Base-by-base conservation (phyloP, 805 yeast species). In the Lipomyces yamanashiensis region DNA sequence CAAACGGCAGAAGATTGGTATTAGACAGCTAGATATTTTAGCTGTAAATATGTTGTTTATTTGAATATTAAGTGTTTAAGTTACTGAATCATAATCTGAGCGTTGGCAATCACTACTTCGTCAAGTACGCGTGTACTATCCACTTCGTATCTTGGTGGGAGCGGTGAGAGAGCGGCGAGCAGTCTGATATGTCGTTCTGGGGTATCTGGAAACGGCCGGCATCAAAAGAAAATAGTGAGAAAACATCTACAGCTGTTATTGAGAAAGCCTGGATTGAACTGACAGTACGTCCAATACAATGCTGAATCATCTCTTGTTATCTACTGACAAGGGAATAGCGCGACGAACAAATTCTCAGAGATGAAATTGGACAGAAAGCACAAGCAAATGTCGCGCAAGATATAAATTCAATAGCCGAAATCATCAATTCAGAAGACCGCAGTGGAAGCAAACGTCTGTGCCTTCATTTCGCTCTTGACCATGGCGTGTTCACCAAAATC, bases 401-500 rank as follows among this genome's bases (percentile, higher is more conserved):
- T 15, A 55, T 64, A 21, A 12, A 33, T 21, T 51, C 23, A n/a
- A 61, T 64, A 19, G 62, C 62, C 6, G 59, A 64, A 12, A 61
- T 64, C 21, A 60, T 64, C 15, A 44, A 51, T 17, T 21, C 28
- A 5, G 67, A 64, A 19, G 67, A 64, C 13, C 54, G 33, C 28
- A 45, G 56, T 21, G 55, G 67, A 17, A 40, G 59, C 12, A 49
- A 37, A 45, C 54, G 67, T 7, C 56, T 44, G 23, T 61, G 58
- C 33, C 54, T 64, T 19, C 64, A 57, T 8, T 64, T 62, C 49
- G 67, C 67, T 6, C 59, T 64, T 13, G 64, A 61, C 37, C 64
- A 64, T 39, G 65, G 67, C 5, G 9, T 64, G n/a, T 64, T 64
- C 47, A 64, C 67, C 17, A 61, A 64, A 23, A 61, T 64, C 33